Evolutionary conservation across 1,139 yeast genomes (phyloP).

Genomic region (Blastobotrys indianensis): DNA sequence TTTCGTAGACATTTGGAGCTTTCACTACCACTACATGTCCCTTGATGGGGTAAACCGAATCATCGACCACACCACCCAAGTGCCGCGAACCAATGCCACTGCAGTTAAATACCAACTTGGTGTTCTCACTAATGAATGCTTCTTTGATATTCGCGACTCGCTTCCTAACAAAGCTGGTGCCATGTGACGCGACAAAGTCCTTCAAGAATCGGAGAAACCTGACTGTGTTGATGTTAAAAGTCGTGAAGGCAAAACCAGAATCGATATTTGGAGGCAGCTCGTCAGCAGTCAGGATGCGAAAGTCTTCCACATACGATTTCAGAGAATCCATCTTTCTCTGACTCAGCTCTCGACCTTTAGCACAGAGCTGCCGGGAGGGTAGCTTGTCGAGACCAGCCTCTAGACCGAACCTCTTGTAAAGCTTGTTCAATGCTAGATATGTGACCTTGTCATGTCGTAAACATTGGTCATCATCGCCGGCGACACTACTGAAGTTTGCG

Average conservation of each 20-base stretch:
- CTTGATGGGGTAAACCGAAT: constrained; percentile 52
- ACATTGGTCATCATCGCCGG: constrained; percentile 51
- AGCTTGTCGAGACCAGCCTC: constrained; percentile 50
- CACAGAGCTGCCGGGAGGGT: constrained; percentile 53
- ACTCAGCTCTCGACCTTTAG: constrained; percentile 45
- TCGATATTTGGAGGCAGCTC: constrained; percentile 45
- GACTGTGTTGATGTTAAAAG: constrained; percentile 69
- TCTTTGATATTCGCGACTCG: constrained; percentile 49
- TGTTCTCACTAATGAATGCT: constrained; percentile 37
- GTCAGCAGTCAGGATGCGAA: constrained; percentile 19
- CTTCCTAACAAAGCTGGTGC: constrained; percentile 45
- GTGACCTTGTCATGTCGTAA: constrained; percentile 51
- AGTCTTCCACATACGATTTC: constrained; percentile 43
- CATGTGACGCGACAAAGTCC: constrained; percentile 39
- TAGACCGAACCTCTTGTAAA: constrained; percentile 49
- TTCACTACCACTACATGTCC: constrained; percentile 63
- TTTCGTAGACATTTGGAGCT: constrained; percentile 37
- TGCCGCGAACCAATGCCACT: constrained; percentile 58
- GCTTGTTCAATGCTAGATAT: constrained; percentile 41
- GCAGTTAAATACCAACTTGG: constrained; percentile 57
- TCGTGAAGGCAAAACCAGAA: constrained; percentile 49
- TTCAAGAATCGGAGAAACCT: constrained; percentile 45
- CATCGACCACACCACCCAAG: constrained; percentile 54
- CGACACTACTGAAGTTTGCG: constrained; percentile 55
- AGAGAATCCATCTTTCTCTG: constrained; percentile 41